phyloP scores from a whole-genome alignment of 2,329 filamentous ascomycete genomes.

The Ophiostoma ulmi region DNA sequence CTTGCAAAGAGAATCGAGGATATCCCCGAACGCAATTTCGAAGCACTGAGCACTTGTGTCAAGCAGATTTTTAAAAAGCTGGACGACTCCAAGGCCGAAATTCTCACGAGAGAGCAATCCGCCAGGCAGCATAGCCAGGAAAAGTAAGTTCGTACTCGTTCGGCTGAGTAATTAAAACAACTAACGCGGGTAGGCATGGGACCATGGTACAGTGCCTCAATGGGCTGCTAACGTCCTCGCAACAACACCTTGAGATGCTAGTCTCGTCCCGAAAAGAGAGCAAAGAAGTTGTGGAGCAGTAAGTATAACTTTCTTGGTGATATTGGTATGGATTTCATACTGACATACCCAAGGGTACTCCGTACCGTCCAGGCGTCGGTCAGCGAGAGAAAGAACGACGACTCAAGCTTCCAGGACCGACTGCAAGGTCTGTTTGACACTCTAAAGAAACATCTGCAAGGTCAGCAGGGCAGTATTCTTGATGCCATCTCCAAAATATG shows the following conservation, averaged over 20 bases:
- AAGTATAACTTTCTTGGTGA: neutral
- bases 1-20: slow-evolving; percentile 21
- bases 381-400: neutral
- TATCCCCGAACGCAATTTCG: slow-evolving; percentile 25
- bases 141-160: slow-evolving; percentile 11
- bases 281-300: slow-evolving; percentile 12
- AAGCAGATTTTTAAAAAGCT: slow-evolving; percentile 24
- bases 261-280: slow-evolving; percentile 9
- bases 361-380: neutral
- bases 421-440: neutral
- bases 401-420: neutral
- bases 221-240: neutral
- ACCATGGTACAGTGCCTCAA: slow-evolving; percentile 17
- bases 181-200: slow-evolving; percentile 10
- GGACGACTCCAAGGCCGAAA: slow-evolving; percentile 10
- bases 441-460: neutral
- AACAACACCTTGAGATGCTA: slow-evolving; percentile 15
- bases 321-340: neutral
- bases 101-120: neutral
- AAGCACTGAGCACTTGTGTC: slow-evolving; percentile 21
- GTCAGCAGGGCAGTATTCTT: neutral
- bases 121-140: neutral
- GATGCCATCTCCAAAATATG: slow-evolving; percentile 8
- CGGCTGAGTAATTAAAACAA: too few relatives aligned
- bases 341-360: slow-evolving; percentile 1